Conservation (phyloP, 371 early-diverging fungal genomes). For the Mortierella sp. region DNA sequence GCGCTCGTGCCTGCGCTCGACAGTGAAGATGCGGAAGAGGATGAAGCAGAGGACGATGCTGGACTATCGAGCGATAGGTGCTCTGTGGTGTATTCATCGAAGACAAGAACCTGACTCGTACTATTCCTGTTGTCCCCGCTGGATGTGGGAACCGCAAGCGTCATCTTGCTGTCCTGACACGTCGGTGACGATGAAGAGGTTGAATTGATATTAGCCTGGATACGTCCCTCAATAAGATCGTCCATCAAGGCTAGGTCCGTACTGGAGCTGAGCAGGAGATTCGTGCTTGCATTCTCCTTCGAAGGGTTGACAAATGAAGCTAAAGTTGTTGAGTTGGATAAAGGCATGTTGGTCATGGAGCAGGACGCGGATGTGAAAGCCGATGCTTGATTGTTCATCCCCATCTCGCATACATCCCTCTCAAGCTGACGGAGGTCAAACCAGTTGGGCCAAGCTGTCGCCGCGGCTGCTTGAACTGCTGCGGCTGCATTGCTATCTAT, state of each 20-base stretch:
- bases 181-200: neutral
- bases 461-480: constrained; percentile 41
- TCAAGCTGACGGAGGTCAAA: constrained; percentile 48
- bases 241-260: constrained; percentile 47
- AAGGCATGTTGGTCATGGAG: constrained; percentile 22
- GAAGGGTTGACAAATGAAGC: constrained; percentile 16
- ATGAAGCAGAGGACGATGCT: constrained; percentile 5
- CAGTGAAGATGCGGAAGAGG: neutral
- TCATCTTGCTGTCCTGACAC: constrained; percentile 24
- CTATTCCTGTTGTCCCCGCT: constrained; percentile 19
- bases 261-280: constrained; percentile 37
- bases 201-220: neutral
- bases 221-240: constrained; percentile 8
- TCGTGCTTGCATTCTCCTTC: constrained; percentile 7
- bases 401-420: constrained; percentile 37
- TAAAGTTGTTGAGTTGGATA: constrained; percentile 27
- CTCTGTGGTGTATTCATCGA: constrained; percentile 19
- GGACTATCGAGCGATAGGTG: neutral
- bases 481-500: constrained; percentile 36
- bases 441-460: constrained; percentile 48
- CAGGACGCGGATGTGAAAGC: constrained; percentile 32
- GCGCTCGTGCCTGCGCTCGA: neutral
- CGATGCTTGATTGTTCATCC: constrained; percentile 14
- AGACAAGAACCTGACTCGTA: constrained; percentile 44
- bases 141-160: constrained; percentile 14